Percentiles rank a stretch among this genome's conserved stretches.
Conservation (phyloP, 192 early-diverging fungal genomes). For the Linnemannia hyalina region DNA sequence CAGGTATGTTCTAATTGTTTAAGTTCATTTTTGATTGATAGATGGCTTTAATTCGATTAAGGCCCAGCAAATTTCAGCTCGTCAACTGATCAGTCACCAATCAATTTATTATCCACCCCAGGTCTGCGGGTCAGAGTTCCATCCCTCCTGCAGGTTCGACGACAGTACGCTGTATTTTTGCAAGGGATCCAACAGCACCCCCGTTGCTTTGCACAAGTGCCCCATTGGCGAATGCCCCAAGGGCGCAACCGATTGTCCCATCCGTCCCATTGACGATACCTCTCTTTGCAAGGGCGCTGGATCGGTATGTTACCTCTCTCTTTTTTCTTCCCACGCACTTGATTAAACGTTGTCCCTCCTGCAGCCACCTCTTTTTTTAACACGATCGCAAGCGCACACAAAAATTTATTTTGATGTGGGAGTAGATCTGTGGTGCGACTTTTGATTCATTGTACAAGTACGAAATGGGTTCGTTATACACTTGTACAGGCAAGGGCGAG, state of each 20-base stretch:
- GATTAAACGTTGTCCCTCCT: too few species aligned
- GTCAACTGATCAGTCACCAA: not conserved
- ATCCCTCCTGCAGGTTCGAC: not conserved
- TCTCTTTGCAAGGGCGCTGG: slow-evolving; percentile 9
- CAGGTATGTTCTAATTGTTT: not conserved
- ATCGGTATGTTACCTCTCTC: not conserved
- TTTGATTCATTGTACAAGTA: not conserved
- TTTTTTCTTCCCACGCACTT: not conserved
- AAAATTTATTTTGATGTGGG: not conserved
- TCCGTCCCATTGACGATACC: not conserved
- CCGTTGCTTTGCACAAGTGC: not conserved
- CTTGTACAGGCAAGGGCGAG: not conserved
- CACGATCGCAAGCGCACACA: too few species aligned
- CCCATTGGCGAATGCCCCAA: not conserved
- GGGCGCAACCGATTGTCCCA: not conserved
- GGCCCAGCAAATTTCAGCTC: too few species aligned
- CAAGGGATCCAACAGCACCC: not conserved
- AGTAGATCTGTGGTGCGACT: slow-evolving; percentile 9
- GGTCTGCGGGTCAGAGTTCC: slow-evolving; percentile 21
- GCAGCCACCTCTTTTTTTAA: too few species aligned
- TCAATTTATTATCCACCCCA: not conserved
- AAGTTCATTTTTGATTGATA: not conserved
- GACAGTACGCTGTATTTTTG: slow-evolving; percentile 13
- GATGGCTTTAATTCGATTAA: not conserved
- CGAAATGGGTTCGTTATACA: not conserved